A percentile compares a stretch with the other conserved stretches of the same genome.
These are phyloP conservation scores for Leucocoprinus birnbaumii DNA, from an alignment of 768 basidiomycete species.

Conservation along the genomic window DNA sequence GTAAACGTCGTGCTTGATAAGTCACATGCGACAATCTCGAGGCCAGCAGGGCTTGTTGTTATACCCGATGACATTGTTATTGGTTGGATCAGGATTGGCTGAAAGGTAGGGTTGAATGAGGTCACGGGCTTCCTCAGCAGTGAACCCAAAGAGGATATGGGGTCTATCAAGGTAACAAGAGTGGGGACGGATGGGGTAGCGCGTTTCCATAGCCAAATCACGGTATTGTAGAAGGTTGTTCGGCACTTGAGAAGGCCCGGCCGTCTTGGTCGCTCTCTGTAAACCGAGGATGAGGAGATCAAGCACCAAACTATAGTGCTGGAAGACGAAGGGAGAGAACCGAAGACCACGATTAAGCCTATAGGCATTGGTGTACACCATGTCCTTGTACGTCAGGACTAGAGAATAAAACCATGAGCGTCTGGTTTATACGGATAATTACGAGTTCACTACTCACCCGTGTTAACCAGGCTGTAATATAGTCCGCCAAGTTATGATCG, in stretches of 20 bases:
- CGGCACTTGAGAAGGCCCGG: constrained; percentile 94
- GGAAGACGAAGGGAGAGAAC: constrained; percentile 99
- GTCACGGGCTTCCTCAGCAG: constrained; percentile 94
- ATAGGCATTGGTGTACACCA: constrained; percentile 97
- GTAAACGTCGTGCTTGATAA: constrained; percentile 99
- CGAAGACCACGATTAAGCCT: constrained; percentile 97
- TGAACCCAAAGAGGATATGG: constrained; percentile 97
- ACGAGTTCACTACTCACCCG: constrained; percentile 37
- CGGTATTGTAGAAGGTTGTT: constrained; percentile 99
- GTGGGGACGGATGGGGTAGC: constrained; percentile 97
- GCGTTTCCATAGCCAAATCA: constrained; percentile 91
- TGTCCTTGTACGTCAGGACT: constrained; percentile 43
- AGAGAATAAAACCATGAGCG: constrained; percentile 7
- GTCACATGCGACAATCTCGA: constrained; percentile 96
- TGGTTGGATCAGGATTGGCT: constrained; percentile 97
- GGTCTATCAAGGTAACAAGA: constrained; percentile 94
- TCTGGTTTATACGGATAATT: not conserved
- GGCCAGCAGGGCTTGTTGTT: constrained; percentile 99
- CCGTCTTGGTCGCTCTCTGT: constrained; percentile 99
- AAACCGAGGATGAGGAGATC: constrained; percentile 95
- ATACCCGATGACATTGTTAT: constrained; percentile 98
- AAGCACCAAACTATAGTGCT: constrained; percentile 94
- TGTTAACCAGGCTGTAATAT: constrained; percentile 99
- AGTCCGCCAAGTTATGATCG: constrained; percentile 98
- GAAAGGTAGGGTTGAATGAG: constrained; percentile 97